A percentile compares a stretch with the other conserved stretches of the same genome.
phyloP scores from a whole-genome alignment of 2,329 filamentous ascomycete species.

The Aspergillus unguis region DNA sequence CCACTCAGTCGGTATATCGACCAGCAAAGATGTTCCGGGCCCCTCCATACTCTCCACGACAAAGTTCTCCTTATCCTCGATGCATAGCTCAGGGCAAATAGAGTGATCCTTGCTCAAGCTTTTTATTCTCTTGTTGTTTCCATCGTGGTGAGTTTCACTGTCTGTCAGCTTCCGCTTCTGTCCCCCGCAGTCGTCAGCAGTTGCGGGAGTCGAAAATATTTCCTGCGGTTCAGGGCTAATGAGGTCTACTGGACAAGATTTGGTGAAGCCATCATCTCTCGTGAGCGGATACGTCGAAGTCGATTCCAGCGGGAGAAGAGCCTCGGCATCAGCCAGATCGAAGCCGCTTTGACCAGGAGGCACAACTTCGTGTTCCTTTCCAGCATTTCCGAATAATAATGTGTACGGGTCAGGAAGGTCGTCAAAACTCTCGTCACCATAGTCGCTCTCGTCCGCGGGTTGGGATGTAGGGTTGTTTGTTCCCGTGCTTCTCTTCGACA shows the following conservation, averaged over 20 bases:
- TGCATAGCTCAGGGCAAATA: too few relatives aligned
- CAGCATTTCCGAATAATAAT: conserved; percentile 22
- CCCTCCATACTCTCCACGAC: neutral
- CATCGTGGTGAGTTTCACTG: neutral
- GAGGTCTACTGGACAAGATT: neutral
- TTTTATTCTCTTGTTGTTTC: neutral
- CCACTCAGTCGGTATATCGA: conserved; percentile 23
- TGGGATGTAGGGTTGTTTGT: conserved; percentile 9
- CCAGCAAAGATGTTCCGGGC: neutral
- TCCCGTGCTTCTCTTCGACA: neutral
- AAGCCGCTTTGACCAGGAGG: neutral
- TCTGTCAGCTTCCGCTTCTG: conserved; percentile 6
- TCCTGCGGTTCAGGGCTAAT: conserved; percentile 4
- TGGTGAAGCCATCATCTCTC: neutral
- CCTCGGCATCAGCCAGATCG: conserved; percentile 2
- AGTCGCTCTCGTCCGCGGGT: conserved; percentile 29
- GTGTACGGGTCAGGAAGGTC: conserved; percentile 39
- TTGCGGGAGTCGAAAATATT: neutral
- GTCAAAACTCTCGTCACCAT: conserved; percentile 30
- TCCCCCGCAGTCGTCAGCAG: neutral
- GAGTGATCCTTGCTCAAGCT: neutral
- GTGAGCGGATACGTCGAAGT: neutral
- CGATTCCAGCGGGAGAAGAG: neutral
- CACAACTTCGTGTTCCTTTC: neutral
- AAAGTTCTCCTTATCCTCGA: neutral